These are phyloP conservation scores for Penicillium cinerascens DNA, from an alignment of 495 filamentous ascomycete genomes.

Conservation along the genomic window DNA sequence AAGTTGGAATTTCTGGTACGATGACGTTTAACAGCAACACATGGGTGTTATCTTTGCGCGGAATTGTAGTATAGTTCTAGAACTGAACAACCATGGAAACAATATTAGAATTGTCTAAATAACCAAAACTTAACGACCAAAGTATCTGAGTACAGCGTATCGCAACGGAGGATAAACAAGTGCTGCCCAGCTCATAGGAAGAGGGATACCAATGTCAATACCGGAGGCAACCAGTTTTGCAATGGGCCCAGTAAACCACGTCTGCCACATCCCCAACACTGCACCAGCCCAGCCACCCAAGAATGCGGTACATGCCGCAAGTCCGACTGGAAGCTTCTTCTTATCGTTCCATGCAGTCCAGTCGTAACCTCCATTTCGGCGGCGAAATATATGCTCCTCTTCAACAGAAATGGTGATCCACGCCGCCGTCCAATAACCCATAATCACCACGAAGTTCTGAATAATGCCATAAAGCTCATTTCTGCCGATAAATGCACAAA, in stretches of 20 bases:
- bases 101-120: too few relatives aligned
- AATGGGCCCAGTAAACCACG: conserved; percentile 40
- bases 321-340: conserved; percentile 48
- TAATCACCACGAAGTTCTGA: conserved; percentile 57
- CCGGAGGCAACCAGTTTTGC: conserved; percentile 57
- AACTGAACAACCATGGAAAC: too few relatives aligned
- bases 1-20: too few relatives aligned
- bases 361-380: conserved; percentile 38
- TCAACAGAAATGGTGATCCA: conserved; percentile 52
- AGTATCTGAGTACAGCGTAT: neutral
- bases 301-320: conserved; percentile 53
- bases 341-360: conserved; percentile 53
- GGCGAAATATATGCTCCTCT: conserved; percentile 53
- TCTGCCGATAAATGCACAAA: conserved; percentile 53
- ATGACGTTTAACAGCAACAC: too few relatives aligned
- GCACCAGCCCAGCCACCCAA: conserved; percentile 57
- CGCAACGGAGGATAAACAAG: neutral
- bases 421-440: conserved; percentile 59
- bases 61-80: too few relatives aligned
- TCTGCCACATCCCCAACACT: conserved; percentile 53
- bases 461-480: conserved; percentile 52
- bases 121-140: too few relatives aligned
- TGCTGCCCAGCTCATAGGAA: neutral
- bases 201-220: conserved; percentile 47
- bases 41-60: too few relatives aligned